Evolutionary conservation across 768 basidiomycete species (phyloP), one percentile per base, ranked within the genome.

Genomic region (Mycena polygramma): DNA sequence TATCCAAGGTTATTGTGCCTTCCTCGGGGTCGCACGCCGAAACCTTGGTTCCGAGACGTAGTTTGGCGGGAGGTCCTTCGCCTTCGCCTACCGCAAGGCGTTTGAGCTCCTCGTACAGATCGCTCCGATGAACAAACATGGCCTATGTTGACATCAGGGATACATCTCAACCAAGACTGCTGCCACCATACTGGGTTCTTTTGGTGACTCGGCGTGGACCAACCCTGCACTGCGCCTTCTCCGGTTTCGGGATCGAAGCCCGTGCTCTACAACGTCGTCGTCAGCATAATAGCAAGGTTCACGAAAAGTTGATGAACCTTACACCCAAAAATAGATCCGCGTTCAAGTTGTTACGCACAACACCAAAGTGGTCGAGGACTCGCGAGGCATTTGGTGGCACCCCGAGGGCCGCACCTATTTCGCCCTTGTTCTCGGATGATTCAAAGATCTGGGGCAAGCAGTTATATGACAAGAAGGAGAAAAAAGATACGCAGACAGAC

Each of bases 1-100:
- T 76, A 46, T 74, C 71, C 68, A 84, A 77, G 0, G 81, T 83
- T 24, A 82, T 73, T 19, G 72, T 73, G 10, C 79, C 82, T 0
- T 49, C 65, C 13, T 84, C 76, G 46, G 82, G 26, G 7, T 77
- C 35, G 41, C 68, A 73, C 26, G 11, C 65, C 3, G 51, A 15
- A 3, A 70, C 68, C 24, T 61, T 69, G 20, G 14, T 22, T 39
- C 72, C 68, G 17, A 66, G 68, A 19, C 45, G 61, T 26, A 73
- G 20, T 15, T 63, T 54, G 14, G 30, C 72, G 0, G 72, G 72
- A 1, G 51, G 48, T 6, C 64, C 59, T 35, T 64, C 61, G 1
- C 67, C 63, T 2, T 61, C 67, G 30, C 55, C 55, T 2, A 53
- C 30, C 5, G 68, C 68, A 8, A 69, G 24, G 7, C 64, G 55